These are phyloP conservation scores for Chlorencoelia australis DNA, from an alignment of 2,329 filamentous ascomycete species.

Conservation along the genomic window DNA sequence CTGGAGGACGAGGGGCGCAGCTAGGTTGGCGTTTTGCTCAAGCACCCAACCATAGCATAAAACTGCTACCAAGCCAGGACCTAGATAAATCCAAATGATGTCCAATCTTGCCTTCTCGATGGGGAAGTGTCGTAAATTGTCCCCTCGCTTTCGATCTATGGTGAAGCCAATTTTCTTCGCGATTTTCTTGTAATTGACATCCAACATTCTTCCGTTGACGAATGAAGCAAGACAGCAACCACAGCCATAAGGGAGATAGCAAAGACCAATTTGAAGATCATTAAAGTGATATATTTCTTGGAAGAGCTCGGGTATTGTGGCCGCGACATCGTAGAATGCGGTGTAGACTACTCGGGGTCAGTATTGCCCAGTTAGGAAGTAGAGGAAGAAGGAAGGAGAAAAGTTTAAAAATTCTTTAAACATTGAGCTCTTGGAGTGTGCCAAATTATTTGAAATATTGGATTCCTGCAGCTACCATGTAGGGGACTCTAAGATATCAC, in stretches of 20 bases:
- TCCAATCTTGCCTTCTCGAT: conserved; percentile 37
- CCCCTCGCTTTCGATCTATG: conserved; percentile 46
- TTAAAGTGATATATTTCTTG: conserved; percentile 25
- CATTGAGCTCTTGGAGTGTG: no score
- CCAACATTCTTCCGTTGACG: conserved; percentile 45
- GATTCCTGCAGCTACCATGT: no score
- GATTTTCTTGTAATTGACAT: conserved; percentile 60
- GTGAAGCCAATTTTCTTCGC: conserved; percentile 50
- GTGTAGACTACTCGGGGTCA: no score
- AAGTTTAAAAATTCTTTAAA: no score
- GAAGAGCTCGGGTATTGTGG: conserved; percentile 41
- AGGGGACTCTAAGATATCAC: no score
- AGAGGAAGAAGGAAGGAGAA: no score
- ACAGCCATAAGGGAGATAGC: conserved; percentile 34
- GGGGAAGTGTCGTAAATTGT: conserved; percentile 27
- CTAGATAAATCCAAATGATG: conserved; percentile 43
- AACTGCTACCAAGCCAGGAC: conserved; percentile 41
- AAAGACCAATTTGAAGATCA: conserved; percentile 26
- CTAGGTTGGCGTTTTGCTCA: conserved; percentile 39
- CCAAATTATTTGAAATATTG: no score
- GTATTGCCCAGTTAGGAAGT: no score
- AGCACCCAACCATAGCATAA: conserved; percentile 50
- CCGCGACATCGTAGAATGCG: conserved; percentile 42
- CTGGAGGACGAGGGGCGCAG: conserved; percentile 43
- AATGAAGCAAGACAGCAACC: conserved; percentile 42